Evolutionary conservation across 148 eudicot genomes (phyloP), one percentile per base, ranked within the genome.

Genomic region (Dysphania ambrosioides): DNA sequence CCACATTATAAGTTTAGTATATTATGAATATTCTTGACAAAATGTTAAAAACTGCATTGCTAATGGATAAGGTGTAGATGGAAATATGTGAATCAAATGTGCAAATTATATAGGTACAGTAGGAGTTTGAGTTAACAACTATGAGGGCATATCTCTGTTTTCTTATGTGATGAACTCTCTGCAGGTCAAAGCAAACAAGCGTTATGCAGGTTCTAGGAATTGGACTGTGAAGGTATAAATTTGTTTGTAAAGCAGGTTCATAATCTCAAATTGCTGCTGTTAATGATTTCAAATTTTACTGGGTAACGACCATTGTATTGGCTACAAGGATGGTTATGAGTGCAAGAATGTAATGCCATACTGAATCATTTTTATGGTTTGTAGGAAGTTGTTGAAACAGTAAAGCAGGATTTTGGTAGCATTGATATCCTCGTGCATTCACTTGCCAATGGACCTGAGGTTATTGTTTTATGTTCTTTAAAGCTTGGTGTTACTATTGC

Each of bases 381-480:
- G 21, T 23, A 67, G 98, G 98, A 93, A 86, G 90, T 80, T 84
- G 96, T 87, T 69, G 93, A 93, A 76, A 78, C 88, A 61, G 96
- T 93, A 38, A 90, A 90, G 66, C 79, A 87, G 76, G 98, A 93
- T 81, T 90, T 90, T 84, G 98, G 98, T 31, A 93, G 87, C 88
- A 93, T 93, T 75, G 98, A 93, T 79, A 87, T 93, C 79, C 96
- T 93, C 74, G 98, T 93, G 78, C 98, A 93, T 77, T 93, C 98
- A 30, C 98, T 93, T 77, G 98, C 98, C 71, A 93, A 93, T 86
- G 98, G 93, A 70, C 98, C 98, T 19, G 98, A 95, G 99, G 99
- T 90, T 72, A 15, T 35, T 69, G 73, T 42, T 35, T 19, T 30
- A 47, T 7, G 1, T 9, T 32, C 42, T 66, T 62, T 27, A 13